Base-by-base conservation (phyloP, 2,329 filamentous ascomycete genomes). In the Sarocladium strictum region DNA sequence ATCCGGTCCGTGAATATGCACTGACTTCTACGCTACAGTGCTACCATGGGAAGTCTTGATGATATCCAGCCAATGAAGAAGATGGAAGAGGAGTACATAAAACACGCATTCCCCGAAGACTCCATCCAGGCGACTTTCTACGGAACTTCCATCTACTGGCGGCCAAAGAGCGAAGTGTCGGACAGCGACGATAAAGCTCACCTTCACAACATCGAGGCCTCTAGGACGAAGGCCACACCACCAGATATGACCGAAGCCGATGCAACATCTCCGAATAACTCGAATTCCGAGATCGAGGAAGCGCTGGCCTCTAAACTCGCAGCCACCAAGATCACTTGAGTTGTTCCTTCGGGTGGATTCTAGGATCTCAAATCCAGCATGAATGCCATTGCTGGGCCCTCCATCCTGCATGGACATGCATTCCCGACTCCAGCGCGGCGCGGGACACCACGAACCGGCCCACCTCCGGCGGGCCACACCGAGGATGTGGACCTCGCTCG, bases 81-180 rank as follows among this genome's bases (percentile, higher is more conserved):
- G 15, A 65, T 67, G 60, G 62, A 66, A 24, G 57, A 59, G 9
- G 53, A 53, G 0, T 63, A 62, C 32, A 55, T 29, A 2, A 58
- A 53, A 26, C 51, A 37, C 10, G 50, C 54, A 0, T 66, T 65
- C 35, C 65, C 65, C 0, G 54, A 61, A 5, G 62, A 65, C n/a
- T 51, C 50, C 0, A 55, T 55, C 4, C 56, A 58, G 14, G 53
- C 56, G 4, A 60, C 61, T 0, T 67, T 67, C 41, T 63, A 59
- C 1, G 62, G 59, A 17, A 67, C 64, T 14, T 58, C 53, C 37
- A 61, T 67, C 5, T 67, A 65, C 49, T 67, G 64, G 61, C 61
- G 54, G 27, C 58, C 56, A 32, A 10, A 47, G 32, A 51, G 15
- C 27, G n/a, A 32, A 19, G 6, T 15, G 3, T 7, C 15, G 3